Conservation (phyloP, 2,329 filamentous ascomycete genomes). For the Calonectria naviculata region DNA sequence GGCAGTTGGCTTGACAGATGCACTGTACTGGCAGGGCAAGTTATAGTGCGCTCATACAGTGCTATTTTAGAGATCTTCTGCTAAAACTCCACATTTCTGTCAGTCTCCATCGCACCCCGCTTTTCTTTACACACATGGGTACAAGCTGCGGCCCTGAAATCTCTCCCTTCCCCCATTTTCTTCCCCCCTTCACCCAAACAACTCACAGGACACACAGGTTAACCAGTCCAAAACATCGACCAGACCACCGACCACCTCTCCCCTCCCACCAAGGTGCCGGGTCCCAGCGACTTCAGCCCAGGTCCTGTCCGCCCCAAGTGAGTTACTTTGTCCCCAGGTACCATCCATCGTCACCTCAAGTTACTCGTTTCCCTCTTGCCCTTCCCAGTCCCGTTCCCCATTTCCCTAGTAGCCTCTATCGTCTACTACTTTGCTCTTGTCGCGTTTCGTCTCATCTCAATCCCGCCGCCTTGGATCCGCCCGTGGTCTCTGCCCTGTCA, state of each 20-base stretch:
- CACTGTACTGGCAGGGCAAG: not conserved
- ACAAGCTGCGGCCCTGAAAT: slow-evolving; percentile 27
- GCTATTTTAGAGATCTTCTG: not conserved
- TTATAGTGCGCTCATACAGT: not conserved
- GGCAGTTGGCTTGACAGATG: not conserved
- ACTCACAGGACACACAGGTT: slow-evolving; percentile 40
- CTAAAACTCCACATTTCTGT: not conserved
- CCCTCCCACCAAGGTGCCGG: slow-evolving; percentile 38
- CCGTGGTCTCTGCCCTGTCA: slow-evolving; percentile 16
- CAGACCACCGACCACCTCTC: slow-evolving; percentile 41
- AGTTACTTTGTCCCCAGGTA: slow-evolving; percentile 57
- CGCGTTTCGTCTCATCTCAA: slow-evolving; percentile 11
- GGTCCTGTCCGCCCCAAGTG: slow-evolving; percentile 45
- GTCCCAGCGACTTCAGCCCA: slow-evolving; percentile 43
- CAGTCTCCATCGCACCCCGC: slow-evolving; percentile 1
- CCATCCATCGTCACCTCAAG: slow-evolving; percentile 43
- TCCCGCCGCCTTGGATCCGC: not conserved
- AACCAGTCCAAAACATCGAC: slow-evolving; percentile 53
- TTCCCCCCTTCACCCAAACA: slow-evolving; percentile 46
- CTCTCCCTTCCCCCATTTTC: slow-evolving; percentile 41
- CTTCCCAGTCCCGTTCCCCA: slow-evolving; percentile 26
- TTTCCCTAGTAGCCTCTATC: slow-evolving; percentile 21
- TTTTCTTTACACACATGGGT: slow-evolving; percentile 15
- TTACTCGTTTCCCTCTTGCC: slow-evolving; percentile 29
- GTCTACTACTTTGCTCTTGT: slow-evolving; percentile 19